Evolutionary conservation across 495 filamentous ascomycete species (phyloP).

Genomic region (Penicillium waksmanii): DNA sequence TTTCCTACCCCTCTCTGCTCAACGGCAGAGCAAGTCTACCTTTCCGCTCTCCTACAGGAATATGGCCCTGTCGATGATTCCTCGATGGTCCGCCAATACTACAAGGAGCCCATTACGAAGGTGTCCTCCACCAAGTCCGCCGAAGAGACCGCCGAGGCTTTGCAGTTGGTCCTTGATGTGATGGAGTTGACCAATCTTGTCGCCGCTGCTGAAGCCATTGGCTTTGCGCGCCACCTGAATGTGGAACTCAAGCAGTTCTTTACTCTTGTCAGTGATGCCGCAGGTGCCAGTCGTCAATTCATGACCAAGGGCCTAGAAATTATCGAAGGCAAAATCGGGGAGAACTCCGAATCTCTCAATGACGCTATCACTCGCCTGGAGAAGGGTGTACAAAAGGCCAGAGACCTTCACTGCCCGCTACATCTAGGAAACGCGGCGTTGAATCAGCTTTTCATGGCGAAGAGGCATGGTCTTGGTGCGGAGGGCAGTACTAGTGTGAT

Average conservation of each 20-base stretch:
- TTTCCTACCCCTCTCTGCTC: constrained; percentile 73
- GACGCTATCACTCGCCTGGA: constrained; percentile 61
- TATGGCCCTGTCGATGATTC: constrained; percentile 72
- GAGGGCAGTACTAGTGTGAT: constrained; percentile 42
- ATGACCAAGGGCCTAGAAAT: constrained; percentile 60
- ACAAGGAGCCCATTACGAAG: constrained; percentile 42
- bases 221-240: constrained; percentile 63
- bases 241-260: constrained; percentile 68
- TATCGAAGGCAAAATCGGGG: constrained; percentile 37
- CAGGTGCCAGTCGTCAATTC: constrained; percentile 67
- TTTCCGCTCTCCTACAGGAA: constrained; percentile 60
- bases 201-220: constrained; percentile 66
- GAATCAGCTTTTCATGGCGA: constrained; percentile 41
- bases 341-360: constrained; percentile 54
- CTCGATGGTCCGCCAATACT: constrained; percentile 66
- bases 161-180: constrained; percentile 60
- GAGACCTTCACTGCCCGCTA: constrained; percentile 51
- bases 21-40: constrained; percentile 73
- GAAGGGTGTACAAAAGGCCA: constrained; percentile 59
- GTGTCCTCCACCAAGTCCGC: constrained; percentile 30
- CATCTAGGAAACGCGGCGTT: constrained; percentile 48
- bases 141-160: constrained; percentile 35
- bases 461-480: constrained; percentile 35
- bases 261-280: constrained; percentile 69
- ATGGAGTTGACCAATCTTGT: constrained; percentile 68